These are phyloP conservation scores for Globisporangium radiosum DNA, from an alignment of 352 stramenopile species.

Conservation along the genomic window DNA sequence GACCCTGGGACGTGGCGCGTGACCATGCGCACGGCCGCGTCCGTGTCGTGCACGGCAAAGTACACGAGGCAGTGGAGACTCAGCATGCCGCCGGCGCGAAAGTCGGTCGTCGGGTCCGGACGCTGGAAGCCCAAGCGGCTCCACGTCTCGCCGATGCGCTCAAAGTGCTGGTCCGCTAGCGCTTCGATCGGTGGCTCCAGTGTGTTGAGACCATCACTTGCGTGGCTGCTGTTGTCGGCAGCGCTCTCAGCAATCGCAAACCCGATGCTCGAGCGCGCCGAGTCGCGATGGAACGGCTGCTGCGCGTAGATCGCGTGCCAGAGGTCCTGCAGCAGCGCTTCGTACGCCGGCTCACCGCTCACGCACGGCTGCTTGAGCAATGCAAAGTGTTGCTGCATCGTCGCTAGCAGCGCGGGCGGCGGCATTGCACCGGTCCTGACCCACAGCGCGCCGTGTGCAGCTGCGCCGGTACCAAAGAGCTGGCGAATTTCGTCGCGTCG, in stretches of 20 bases:
- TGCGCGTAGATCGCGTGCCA: slow-evolving; percentile 67
- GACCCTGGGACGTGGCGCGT: slow-evolving; percentile 72
- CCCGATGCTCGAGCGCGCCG: slow-evolving; percentile 11
- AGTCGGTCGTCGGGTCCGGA: slow-evolving; percentile 81
- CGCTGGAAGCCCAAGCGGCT: slow-evolving; percentile 79
- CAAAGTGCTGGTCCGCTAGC: slow-evolving; percentile 33
- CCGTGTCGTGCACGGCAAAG: slow-evolving; percentile 66
- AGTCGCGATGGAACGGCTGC: slow-evolving; percentile 25
- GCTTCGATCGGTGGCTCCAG: background rate
- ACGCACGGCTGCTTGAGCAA: slow-evolving; percentile 68
- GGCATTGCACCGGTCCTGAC: slow-evolving; percentile 49
- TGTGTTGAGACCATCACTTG: background rate
- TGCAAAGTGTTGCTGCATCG: slow-evolving; percentile 63
- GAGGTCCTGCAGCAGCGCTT: slow-evolving; percentile 47
- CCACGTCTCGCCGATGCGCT: slow-evolving; percentile 69
- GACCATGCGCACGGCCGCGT: slow-evolving; percentile 67
- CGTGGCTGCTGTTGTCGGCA: slow-evolving; percentile 1
- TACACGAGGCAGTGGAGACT: slow-evolving; percentile 78
- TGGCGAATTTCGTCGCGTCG: slow-evolving; percentile 37
- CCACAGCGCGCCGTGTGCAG: slow-evolving; percentile 34
- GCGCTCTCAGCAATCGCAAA: slow-evolving; percentile 12
- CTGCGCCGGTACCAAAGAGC: slow-evolving; percentile 36
- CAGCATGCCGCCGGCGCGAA: slow-evolving; percentile 73
- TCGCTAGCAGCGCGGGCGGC: slow-evolving; percentile 37
- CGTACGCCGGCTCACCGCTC: slow-evolving; percentile 53